phyloP scores from a whole-genome alignment of 768 basidiomycete species.

The Exidia glandulosa region DNA sequence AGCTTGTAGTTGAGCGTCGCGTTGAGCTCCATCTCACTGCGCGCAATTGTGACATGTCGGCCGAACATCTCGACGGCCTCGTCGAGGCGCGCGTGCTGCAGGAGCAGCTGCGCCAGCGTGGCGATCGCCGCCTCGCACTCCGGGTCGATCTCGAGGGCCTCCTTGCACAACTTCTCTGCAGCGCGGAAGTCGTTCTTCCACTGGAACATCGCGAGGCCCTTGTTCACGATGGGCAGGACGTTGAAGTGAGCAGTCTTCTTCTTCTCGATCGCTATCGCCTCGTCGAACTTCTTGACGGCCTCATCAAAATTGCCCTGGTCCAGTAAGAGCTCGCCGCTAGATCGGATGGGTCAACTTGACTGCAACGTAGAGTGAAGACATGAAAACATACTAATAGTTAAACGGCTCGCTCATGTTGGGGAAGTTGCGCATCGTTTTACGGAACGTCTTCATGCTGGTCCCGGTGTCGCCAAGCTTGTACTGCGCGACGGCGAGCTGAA shows the following conservation, averaged over 20 bases:
- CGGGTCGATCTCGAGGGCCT: slow-evolving; percentile 79
- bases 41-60: slow-evolving; percentile 70
- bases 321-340: slow-evolving; percentile 84
- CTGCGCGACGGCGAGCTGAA: slow-evolving; percentile 92
- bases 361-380: neutral
- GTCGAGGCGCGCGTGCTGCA: slow-evolving; percentile 85
- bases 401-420: slow-evolving; percentile 78
- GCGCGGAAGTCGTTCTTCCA: slow-evolving; percentile 82
- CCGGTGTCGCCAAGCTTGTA: slow-evolving; percentile 78
- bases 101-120: slow-evolving; percentile 82
- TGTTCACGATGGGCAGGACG: slow-evolving; percentile 92
- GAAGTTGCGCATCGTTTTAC: slow-evolving; percentile 75
- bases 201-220: slow-evolving; percentile 92
- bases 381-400: slow-evolving; percentile 76
- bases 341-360: neutral
- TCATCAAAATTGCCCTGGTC: slow-evolving; percentile 86
- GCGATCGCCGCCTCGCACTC: slow-evolving; percentile 96
- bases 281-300: slow-evolving; percentile 86
- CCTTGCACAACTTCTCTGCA: slow-evolving; percentile 76
- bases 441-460: slow-evolving; percentile 85
- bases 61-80: slow-evolving; percentile 81
- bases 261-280: slow-evolving; percentile 81
- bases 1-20: neutral
- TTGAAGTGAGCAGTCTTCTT: slow-evolving; percentile 51
- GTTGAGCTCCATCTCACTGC: slow-evolving; percentile 78